A percentile compares a stretch with the other conserved stretches of the same genome.
These are phyloP conservation scores for Diaporthe nobilis DNA, from an alignment of 2,329 filamentous ascomycete genomes.

Conservation along the genomic window DNA sequence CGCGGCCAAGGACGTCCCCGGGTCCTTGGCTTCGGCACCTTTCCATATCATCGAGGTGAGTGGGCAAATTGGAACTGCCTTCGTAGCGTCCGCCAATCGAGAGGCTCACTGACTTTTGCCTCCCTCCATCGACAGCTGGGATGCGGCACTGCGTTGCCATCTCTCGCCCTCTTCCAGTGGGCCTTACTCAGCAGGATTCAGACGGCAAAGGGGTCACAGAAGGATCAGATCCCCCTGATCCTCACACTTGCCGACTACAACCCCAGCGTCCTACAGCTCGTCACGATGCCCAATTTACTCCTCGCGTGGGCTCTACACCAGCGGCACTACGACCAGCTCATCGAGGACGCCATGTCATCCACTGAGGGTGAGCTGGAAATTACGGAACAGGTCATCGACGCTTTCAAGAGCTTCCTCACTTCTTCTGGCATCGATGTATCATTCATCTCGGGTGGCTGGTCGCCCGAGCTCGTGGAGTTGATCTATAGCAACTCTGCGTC, in stretches of 20 bases:
- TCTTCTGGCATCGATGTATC: constrained; percentile 68
- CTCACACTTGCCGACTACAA: constrained; percentile 86
- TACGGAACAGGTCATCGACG: constrained; percentile 67
- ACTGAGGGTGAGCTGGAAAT: constrained; percentile 75
- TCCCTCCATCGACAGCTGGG: constrained; percentile 70
- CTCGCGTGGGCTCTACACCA: constrained; percentile 74
- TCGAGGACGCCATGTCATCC: constrained; percentile 61
- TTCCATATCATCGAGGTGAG: constrained; percentile 69
- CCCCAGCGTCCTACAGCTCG: constrained; percentile 80
- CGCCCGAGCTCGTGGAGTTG: constrained; percentile 72
- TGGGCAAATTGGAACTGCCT: constrained; percentile 35
- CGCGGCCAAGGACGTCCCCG: constrained; percentile 56
- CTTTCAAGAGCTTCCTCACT: constrained; percentile 70
- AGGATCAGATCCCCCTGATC: constrained; percentile 57
- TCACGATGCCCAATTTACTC: constrained; percentile 84
- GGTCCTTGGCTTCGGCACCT: constrained; percentile 51
- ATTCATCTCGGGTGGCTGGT: constrained; percentile 84
- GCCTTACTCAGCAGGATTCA: constrained; percentile 47
- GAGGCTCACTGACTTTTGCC: constrained; percentile 42
- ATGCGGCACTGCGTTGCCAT: constrained; percentile 83
- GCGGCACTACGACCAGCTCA: constrained; percentile 53
- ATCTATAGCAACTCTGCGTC: constrained; percentile 53
- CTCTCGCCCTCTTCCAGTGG: constrained; percentile 79
- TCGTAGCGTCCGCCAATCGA: constrained; percentile 36
- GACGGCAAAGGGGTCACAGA: constrained; percentile 11